Base-by-base conservation (phyloP, 179 eudicot genomes). In the Monotropa hypopitys region DNA sequence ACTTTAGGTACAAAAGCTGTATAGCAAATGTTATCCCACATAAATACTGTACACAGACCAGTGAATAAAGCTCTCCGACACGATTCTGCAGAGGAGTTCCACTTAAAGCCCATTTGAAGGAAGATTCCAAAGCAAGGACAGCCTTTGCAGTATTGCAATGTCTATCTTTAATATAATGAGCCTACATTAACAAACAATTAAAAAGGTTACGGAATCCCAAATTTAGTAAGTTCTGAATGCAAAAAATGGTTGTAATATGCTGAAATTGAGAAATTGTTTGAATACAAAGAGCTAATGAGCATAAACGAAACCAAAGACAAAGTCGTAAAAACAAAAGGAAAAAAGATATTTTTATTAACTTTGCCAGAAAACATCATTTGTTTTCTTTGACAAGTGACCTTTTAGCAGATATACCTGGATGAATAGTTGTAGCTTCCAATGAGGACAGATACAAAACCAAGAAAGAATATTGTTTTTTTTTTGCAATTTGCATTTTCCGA, bases 51-150 rank as follows among this genome's bases (percentile, higher is more conserved):
- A 23, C 28, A 72, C 87, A 71, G 83, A 96, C 98, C 90, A 96
- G 89, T 71, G 98, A 93, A 77, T 96, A 91, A 70, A 96, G 92
- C 82, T 96, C 99, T 78, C 99, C 99, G 35, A 93, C 97, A 82
- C 94, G 96, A 83, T 96, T 96, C 87, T 93, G 99, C 76, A 96
- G 94, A 20, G 99, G 99, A 56, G 99, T 96, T 76, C 98, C 99
- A 86, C 98, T 96, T 84, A 96, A 83, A 63, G 99, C 99, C 99
- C 99, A 96, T 80, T 90, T 96, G 80, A 87, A 96, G 7, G 88
- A 86, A 73, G 99, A 96, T 81, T 86, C 84, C 80, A 96, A 81
- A 13, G 92, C 90, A 84, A 93, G 88, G 76, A 96, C 88, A 77
- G 98, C 97, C 84, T 85, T 92, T n/a, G 98, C 94, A 49, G 99